Base-by-base conservation (phyloP, 768 basidiomycete genomes). In the Trametes meyenii region DNA sequence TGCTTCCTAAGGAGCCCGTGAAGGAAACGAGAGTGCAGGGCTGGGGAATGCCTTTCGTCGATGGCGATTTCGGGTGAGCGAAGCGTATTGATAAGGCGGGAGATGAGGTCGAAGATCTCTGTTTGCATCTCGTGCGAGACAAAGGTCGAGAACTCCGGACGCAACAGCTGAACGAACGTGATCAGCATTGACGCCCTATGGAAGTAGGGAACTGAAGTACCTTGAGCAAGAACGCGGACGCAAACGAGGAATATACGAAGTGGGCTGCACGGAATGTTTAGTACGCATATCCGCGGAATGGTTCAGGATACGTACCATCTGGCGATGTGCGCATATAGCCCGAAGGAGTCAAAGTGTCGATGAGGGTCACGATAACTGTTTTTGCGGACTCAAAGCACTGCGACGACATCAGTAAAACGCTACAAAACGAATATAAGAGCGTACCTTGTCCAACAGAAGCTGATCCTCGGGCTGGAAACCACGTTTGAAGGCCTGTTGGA, bases 201-300 rank as follows among this genome's bases (percentile, higher is more conserved):
- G 5, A 17, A 11, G 12, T 2, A 29, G 2, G 26, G 24, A 8
- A 49, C 48, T 26, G 12, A 48, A 76, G 11, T 51, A 89, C 89
- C 81, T 92, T 92, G 64, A 92, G 82, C 55, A 93, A 76, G 76
- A 92, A 93, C 0, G 90, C 91, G 24, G 88, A 90, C 0, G 91
- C 90, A 69, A 93, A 93, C 1, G 89, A 83, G 2, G 87, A 83
- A 68, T 92, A 92, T 35, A 92, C 80, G 63, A 92, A 92, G 69
- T 90, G 85, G 2, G 87, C 87, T 50, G 35, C 12, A 16, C 17
- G 6, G 6, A 50, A 13, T 35, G 49, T 2, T n/a, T 8, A 44
- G 38, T 14, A 33, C 5, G 23, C 86, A 56, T 6, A 33, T 4
- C 21, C 29, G n/a, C 48, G 13, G 43, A 4, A 7, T 10, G 21